Evolutionary conservation across 139 green algal species (phyloP).

Genomic region (Closterium sp.): DNA sequence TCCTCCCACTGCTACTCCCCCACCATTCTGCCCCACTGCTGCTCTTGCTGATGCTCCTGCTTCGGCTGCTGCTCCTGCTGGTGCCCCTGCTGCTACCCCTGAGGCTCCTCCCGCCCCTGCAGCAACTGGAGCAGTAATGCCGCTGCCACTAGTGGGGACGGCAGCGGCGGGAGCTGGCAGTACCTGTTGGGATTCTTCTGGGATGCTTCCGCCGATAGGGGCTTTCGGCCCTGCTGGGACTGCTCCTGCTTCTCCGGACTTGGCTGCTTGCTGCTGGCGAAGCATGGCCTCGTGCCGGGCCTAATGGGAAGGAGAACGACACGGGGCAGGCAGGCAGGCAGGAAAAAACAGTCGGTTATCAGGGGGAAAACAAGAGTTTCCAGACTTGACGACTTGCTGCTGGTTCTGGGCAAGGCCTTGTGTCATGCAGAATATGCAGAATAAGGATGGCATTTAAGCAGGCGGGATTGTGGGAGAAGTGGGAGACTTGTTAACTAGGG

Average conservation of each 20-base stretch:
- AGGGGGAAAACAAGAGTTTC: too few species aligned
- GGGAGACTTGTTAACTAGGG: too few species aligned
- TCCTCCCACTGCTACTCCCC: not conserved
- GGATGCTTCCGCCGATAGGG: not conserved
- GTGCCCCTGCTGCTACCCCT: not conserved
- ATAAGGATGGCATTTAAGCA: too few species aligned
- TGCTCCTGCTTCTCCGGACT: not conserved
- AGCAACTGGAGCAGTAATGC: not conserved
- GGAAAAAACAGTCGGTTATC: too few species aligned
- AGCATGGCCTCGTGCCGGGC: not conserved
- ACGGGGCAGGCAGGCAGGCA: not conserved
- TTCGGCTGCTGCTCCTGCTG: not conserved
- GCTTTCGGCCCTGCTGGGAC: not conserved
- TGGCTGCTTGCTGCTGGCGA: not conserved
- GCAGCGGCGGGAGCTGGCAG: not conserved
- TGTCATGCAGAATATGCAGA: too few species aligned
- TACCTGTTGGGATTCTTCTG: not conserved
- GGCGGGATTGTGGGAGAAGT: too few species aligned
- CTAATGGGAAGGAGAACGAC: not conserved
- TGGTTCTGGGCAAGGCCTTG: too few species aligned
- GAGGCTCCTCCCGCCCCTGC: not conserved
- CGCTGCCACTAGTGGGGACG: not conserved
- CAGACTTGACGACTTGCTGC: too few species aligned
- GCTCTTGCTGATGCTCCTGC: not conserved
- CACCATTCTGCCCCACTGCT: not conserved